Evolutionary conservation across 148 eudicot genomes (phyloP), one percentile per base, ranked within the genome.

Genomic region (Tetragonia tetragonoides): DNA sequence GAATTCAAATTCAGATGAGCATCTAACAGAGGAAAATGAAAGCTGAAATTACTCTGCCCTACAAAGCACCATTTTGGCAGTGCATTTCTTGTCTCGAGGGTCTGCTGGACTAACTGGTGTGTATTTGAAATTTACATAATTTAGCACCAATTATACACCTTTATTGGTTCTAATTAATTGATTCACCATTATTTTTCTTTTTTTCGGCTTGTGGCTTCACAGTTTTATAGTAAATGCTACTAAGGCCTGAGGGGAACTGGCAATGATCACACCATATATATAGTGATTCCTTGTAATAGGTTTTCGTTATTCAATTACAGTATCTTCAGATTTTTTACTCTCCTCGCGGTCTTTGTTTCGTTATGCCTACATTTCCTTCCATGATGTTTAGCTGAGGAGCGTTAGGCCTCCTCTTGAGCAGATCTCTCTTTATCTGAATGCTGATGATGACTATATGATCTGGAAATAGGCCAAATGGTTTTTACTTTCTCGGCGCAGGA

Each of bases 1-100:
- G 53, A 49, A 53, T 24, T 56, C 62, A 68, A 78, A 67, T 74
- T 68, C 67, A 10, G 66, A 28, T 15, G 40, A 47, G 54, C 75
- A 28, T n/a, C 18, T 46, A 65, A 6, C 40, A 38, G 69, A 68
- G 66, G 18, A 57, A 37, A 70, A 17, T 4, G 20, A 20, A 42
- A 49, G 16, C 73, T 46, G 73, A 70, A 49, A 3, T 17, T 0
- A 20, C 9, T 23, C 7, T 44, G 24, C 10, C n/a, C 0, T 15
- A 17, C 0, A 7, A 17, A 38, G 46, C 10, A 14, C 14, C 21
- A 66, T 66, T 38, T 38, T 39, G n/a, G 69, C 9, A 38, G 20
- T 38, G 16, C n/a, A 38, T 39, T 1, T 0, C 69, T 39, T 17
- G 6, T 39, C 46, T 40, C 9, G 21, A 38, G 8, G 44, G 14